Evolutionary conservation across 768 basidiomycete genomes (phyloP).

Genomic region (Ramaria rubella): DNA sequence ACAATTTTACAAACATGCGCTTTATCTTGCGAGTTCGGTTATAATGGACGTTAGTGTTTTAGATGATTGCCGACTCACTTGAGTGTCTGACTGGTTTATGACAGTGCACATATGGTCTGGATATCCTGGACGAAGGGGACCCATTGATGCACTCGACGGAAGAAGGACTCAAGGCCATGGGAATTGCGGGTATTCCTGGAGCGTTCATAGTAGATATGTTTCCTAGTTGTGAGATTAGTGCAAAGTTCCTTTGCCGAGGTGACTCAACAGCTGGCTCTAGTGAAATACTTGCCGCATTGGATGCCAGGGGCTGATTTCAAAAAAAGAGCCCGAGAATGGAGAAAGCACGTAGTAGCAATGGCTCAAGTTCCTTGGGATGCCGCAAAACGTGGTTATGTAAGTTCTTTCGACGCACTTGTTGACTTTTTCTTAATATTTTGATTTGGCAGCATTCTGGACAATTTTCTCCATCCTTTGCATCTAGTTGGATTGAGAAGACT

Average conservation of each 20-base stretch:
- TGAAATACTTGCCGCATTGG: slow-evolving; percentile 16
- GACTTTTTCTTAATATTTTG: not conserved
- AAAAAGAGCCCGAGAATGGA: not conserved
- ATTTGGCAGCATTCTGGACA: not conserved
- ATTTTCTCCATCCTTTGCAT: not conserved
- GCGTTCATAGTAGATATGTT: slow-evolving; percentile 12
- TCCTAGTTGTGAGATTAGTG: slow-evolving; percentile 4
- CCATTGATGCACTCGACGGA: too few species aligned
- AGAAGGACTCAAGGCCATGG: too few species aligned
- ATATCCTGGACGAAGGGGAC: too few species aligned
- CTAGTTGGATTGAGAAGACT: not conserved
- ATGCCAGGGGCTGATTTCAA: slow-evolving; percentile 14
- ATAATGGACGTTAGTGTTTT: too few species aligned
- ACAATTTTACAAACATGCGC: too few species aligned
- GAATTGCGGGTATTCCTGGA: too few species aligned
- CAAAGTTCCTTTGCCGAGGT: not conserved
- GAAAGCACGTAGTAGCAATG: not conserved
- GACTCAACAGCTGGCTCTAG: slow-evolving; percentile 1
- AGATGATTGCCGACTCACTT: too few species aligned
- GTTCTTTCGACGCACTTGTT: not conserved
- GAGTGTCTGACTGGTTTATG: too few species aligned
- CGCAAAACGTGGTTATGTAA: not conserved
- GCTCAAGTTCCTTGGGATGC: not conserved
- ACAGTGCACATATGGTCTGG: too few species aligned
- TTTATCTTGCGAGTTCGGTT: too few species aligned